A percentile compares a stretch with the other conserved stretches of the same genome.
Conservation (phyloP, 805 yeast species). For the Kurtzmaniella fragi region DNA sequence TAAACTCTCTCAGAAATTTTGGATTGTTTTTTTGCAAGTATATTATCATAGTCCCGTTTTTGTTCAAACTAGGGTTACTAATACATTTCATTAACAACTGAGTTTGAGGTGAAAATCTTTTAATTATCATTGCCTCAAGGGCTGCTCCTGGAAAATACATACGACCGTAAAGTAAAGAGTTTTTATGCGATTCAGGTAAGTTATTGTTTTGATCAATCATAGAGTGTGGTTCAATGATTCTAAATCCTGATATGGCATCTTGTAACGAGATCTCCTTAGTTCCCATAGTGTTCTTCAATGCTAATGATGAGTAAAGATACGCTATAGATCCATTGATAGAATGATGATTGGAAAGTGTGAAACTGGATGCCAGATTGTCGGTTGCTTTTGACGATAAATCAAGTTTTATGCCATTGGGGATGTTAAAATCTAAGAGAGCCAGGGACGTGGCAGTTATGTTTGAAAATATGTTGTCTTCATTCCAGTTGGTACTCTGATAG, state of each 20-base stretch:
- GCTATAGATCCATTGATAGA: slow-evolving; percentile 77
- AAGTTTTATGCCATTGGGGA: slow-evolving; percentile 64
- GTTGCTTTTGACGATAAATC: slow-evolving; percentile 69
- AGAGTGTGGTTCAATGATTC: slow-evolving; percentile 44
- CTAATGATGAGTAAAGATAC: slow-evolving; percentile 66
- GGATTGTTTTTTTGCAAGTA: slow-evolving; percentile 66
- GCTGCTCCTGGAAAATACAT: slow-evolving; percentile 84
- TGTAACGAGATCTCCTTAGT: slow-evolving; percentile 55
- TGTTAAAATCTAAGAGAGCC: slow-evolving; percentile 63
- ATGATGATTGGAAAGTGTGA: slow-evolving; percentile 60
- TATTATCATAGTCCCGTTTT: slow-evolving; percentile 56
- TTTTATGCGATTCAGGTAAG: slow-evolving; percentile 15
- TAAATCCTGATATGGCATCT: slow-evolving; percentile 66
- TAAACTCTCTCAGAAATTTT: slow-evolving; percentile 61
- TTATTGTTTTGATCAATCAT: not conserved
- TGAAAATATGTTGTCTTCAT: slow-evolving; percentile 70
- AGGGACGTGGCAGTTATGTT: slow-evolving; percentile 68
- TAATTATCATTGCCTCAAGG: slow-evolving; percentile 80
- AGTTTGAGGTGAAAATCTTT: slow-evolving; percentile 51
- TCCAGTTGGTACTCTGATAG: slow-evolving; percentile 70
- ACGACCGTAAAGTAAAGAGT: slow-evolving; percentile 68
- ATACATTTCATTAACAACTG: slow-evolving; percentile 74
- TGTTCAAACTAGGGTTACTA: slow-evolving; percentile 54
- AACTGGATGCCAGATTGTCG: slow-evolving; percentile 63
- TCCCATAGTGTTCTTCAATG: slow-evolving; percentile 46